Evolutionary conservation across 2,329 filamentous ascomycete genomes (phyloP).

Genomic region (Penicillium brasilianum): DNA sequence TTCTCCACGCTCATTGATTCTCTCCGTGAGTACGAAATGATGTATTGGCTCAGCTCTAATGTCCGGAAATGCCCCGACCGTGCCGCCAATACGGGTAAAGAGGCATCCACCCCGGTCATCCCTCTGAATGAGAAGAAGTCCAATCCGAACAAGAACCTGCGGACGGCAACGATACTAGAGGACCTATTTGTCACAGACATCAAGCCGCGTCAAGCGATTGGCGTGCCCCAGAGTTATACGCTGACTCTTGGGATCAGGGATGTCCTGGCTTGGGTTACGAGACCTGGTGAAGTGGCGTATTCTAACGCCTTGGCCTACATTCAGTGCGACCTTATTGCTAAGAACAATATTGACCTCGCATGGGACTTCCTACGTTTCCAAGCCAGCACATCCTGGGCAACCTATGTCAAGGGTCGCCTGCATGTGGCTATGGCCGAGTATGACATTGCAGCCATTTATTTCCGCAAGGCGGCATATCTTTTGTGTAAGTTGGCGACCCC

Average conservation of each 20-base stretch:
- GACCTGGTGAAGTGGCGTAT: slow-evolving; percentile 61
- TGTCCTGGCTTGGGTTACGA: slow-evolving; percentile 52
- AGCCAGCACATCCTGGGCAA: slow-evolving; percentile 62
- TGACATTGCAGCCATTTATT: slow-evolving; percentile 72
- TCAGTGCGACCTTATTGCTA: slow-evolving; percentile 69
- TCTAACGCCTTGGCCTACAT: slow-evolving; percentile 69
- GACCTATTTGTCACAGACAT: slow-evolving; percentile 52
- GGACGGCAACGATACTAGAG: slow-evolving; percentile 47
- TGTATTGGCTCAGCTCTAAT: slow-evolving; percentile 64
- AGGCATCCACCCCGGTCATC: slow-evolving; percentile 32
- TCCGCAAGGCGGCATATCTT: slow-evolving; percentile 81
- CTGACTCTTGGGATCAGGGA: slow-evolving; percentile 51
- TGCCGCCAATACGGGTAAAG: slow-evolving; percentile 25
- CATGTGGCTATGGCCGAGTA: slow-evolving; percentile 75
- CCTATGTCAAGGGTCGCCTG: slow-evolving; percentile 83
- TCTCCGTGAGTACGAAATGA: slow-evolving; percentile 73
- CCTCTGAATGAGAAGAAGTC: slow-evolving; percentile 33
- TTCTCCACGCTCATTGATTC: slow-evolving; percentile 72
- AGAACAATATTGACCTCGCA: slow-evolving; percentile 70
- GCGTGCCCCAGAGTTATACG: slow-evolving; percentile 48
- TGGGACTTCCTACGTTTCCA: slow-evolving; percentile 70
- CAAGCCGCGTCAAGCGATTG: slow-evolving; percentile 47
- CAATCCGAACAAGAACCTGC: slow-evolving; percentile 27
- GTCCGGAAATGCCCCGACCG: slow-evolving; percentile 42
- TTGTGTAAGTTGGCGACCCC: slow-evolving; percentile 68